Conservation (phyloP, 2,329 filamentous ascomycete species). For the Ceratocystis papillata region DNA sequence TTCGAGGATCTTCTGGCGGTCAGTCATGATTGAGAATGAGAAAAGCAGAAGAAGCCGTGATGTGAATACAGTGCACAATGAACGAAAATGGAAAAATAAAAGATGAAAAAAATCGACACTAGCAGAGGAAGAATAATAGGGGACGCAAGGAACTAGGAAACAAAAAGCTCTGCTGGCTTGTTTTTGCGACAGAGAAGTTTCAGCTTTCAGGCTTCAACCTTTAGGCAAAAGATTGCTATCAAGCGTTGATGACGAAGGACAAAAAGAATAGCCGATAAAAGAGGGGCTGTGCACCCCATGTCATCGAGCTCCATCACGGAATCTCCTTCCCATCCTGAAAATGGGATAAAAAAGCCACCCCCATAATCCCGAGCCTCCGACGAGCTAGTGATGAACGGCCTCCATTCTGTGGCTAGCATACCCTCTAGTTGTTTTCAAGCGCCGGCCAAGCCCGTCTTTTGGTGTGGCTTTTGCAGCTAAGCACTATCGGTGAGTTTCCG, state of each 20-base stretch:
- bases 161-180: not conserved
- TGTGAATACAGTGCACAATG: not conserved
- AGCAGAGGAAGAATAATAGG: too few relatives aligned
- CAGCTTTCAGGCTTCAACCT: not conserved
- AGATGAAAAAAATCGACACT: too few relatives aligned
- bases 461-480: too few relatives aligned
- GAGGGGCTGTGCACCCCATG: slow-evolving; percentile 14
- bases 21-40: slow-evolving; percentile 26
- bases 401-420: too few relatives aligned
- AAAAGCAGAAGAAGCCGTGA: not conserved
- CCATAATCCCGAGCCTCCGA: not conserved
- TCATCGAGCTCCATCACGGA: not conserved
- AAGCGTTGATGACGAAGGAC: not conserved
- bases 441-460: too few relatives aligned
- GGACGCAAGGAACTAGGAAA: not conserved
- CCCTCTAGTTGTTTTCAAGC: too few relatives aligned
- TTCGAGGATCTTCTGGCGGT: slow-evolving; percentile 52
- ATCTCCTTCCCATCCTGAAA: not conserved
- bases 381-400: too few relatives aligned
- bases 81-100: not conserved
- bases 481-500: too few relatives aligned
- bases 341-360: not conserved
- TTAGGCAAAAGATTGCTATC: not conserved
- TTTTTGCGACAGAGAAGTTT: slow-evolving; percentile 1
- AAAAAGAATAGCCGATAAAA: slow-evolving; percentile 1